Evolutionary conservation across 495 filamentous ascomycete genomes (phyloP), one percentile per base, ranked within the genome.

Genomic region (Cladorrhinum samala): DNA sequence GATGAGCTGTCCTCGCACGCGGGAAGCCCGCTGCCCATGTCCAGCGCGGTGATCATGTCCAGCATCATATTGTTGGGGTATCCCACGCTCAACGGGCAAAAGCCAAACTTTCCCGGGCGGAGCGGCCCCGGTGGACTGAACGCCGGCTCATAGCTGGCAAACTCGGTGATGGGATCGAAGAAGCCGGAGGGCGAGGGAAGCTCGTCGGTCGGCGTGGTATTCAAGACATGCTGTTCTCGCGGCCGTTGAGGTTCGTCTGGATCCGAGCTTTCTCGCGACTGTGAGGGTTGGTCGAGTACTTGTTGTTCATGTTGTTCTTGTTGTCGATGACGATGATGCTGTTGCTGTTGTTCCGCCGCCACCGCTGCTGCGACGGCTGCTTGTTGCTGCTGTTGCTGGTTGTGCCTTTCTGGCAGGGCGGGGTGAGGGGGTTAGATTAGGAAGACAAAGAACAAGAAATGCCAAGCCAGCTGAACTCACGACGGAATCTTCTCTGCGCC

Each of bases 401-500:
- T 38, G 49, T 44, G 41, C 3, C 30, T 36, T 19, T 46, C 42
- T 30, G 27, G 27, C 6, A 33, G 5, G 27, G 11, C 11, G 27
- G 27, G 27, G 27, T 5, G 27, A 33, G 27, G 27, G 16, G 21
- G 20, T 40, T 23, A 36, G 55, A 49, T 42, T n/a, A n/a, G n/a
- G n/a, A n/a, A n/a, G n/a, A n/a, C n/a, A n/a, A n/a, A n/a, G n/a
- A n/a, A n/a, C n/a, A n/a, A n/a, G n/a, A n/a, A 55, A 25, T 21
- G 30, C 7, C 30, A 37, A 40, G 21, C 18, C 16, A 46, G 50
- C n/a, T n/a, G n/a, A 5, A 62, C 59, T 52, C 50, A 63, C 60
- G 41, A 19, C 59, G 59, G 38, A 52, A 62, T 20, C 52, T 53
- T 39, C 59, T 51, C 18, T 62, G 59, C 3, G 59, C 59, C 17